phyloP scores from a whole-genome alignment of 176 grass and related monocot genomes.

The Lolium multiflorum region DNA sequence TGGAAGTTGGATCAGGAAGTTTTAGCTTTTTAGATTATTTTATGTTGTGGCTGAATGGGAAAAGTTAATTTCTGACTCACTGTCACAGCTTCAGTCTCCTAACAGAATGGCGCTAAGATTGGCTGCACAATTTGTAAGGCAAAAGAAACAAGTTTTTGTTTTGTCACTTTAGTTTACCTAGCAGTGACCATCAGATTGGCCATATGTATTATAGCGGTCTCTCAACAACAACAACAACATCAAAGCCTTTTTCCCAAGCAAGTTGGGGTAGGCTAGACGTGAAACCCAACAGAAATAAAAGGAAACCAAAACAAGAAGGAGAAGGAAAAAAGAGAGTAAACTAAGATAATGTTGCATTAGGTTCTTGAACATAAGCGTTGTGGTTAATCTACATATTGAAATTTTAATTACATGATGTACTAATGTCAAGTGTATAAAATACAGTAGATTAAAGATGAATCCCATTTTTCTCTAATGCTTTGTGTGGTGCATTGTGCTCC shows the following conservation, averaged over 20 bases:
- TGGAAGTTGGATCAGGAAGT: background rate
- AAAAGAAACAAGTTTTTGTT: slow-evolving; percentile 16
- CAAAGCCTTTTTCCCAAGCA: too few species aligned
- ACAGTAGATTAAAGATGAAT: background rate
- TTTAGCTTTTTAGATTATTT: background rate
- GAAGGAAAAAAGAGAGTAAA: too few species aligned
- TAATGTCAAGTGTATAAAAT: slow-evolving; percentile 20
- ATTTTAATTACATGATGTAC: slow-evolving; percentile 12
- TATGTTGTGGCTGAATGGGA: background rate
- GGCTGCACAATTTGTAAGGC: background rate
- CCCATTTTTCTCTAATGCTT: slow-evolving; percentile 31
- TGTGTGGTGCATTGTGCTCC: slow-evolving; percentile 41
- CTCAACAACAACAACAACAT: too few species aligned
- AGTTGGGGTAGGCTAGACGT: too few species aligned
- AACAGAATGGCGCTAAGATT: too few species aligned
- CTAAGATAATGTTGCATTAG: too few species aligned
- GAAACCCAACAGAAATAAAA: too few species aligned
- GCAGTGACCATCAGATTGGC: background rate
- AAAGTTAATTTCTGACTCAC: background rate
- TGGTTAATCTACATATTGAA: background rate
- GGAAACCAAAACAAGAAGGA: too few species aligned
- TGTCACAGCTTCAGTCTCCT: background rate
- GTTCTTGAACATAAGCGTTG: slow-evolving; percentile 23
- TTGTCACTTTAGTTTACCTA: background rate
- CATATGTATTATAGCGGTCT: background rate